Evolutionary conservation across 2,329 filamentous ascomycete species (phyloP).

Genomic region (Scolecobasidium constrictum): DNA sequence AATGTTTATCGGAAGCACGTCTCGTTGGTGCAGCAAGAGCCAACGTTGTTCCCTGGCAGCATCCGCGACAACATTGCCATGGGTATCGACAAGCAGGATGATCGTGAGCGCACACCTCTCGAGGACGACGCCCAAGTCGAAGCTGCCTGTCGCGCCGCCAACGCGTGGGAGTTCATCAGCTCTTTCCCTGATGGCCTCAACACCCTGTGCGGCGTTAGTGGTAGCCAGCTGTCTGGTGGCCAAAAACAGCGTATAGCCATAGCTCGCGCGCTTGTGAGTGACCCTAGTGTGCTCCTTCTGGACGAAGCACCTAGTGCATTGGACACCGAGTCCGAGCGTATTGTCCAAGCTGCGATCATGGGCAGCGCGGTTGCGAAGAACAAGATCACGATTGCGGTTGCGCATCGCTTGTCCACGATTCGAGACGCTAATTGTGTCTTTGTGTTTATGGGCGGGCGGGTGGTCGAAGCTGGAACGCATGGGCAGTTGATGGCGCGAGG

Average conservation of each 20-base stretch:
- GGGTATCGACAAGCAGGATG: slow-evolving; percentile 34
- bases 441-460: slow-evolving; percentile 20
- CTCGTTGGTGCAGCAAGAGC: slow-evolving; percentile 35
- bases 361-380: slow-evolving; percentile 12
- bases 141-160: slow-evolving; percentile 21
- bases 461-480: slow-evolving; percentile 23
- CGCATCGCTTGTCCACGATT: slow-evolving; percentile 24
- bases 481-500: slow-evolving; percentile 17
- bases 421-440: slow-evolving; percentile 26
- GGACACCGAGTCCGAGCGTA: slow-evolving; percentile 22
- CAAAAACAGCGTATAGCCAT: slow-evolving; percentile 21
- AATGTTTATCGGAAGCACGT: slow-evolving; percentile 28
- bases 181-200: slow-evolving; percentile 43
- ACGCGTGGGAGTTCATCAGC: slow-evolving; percentile 27
- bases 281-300: slow-evolving; percentile 21
- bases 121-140: slow-evolving; percentile 19
- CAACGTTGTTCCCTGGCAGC: slow-evolving; percentile 32
- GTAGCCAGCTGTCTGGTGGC: slow-evolving; percentile 21
- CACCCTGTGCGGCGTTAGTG: slow-evolving; percentile 24
- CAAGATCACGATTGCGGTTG: slow-evolving; percentile 22
- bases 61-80: slow-evolving; percentile 28
- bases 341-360: slow-evolving; percentile 24
- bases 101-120: slow-evolving; percentile 51
- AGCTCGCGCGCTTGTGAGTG: slow-evolving; percentile 22
- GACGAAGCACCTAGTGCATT: slow-evolving; percentile 24